phyloP scores from a whole-genome alignment of 768 basidiomycete genomes.

The Kwoniella sp. region DNA sequence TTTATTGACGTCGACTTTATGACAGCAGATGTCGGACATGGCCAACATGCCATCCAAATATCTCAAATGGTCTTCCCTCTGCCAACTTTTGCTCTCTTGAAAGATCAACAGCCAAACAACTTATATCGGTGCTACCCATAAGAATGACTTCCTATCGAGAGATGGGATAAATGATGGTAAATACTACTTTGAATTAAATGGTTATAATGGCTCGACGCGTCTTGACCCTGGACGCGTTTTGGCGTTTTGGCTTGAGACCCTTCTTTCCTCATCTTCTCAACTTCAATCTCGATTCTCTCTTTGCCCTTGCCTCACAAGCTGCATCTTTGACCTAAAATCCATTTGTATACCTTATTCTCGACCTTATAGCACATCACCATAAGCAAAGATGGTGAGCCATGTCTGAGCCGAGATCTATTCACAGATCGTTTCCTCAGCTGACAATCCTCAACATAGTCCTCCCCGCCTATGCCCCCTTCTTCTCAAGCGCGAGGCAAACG shows the following conservation, averaged over 20 bases:
- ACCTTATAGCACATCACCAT: background rate
- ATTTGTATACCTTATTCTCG: background rate
- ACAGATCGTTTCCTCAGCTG: background rate
- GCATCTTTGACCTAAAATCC: background rate
- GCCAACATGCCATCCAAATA: too few relatives aligned
- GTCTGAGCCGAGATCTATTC: background rate
- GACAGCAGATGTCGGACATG: background rate
- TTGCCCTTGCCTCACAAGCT: background rate
- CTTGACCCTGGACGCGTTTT: constrained; percentile 1
- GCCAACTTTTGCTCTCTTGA: background rate
- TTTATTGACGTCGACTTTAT: background rate
- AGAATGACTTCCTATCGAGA: too few relatives aligned
- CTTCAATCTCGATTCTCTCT: background rate
- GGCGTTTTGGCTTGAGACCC: constrained; percentile 19
- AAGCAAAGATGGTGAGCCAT: background rate
- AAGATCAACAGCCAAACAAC: background rate
- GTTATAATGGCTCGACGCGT: background rate
- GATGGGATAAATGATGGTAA: background rate
- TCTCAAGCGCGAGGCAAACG: constrained; percentile 52
- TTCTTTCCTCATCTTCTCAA: constrained; percentile 21
- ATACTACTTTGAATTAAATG: background rate
- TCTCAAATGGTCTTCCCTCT: background rate
- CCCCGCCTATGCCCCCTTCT: constrained; percentile 48
- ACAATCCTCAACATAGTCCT: constrained; percentile 37
- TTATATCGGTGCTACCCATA: too few relatives aligned